A percentile compares a stretch with the other conserved stretches of the same genome.
These are phyloP conservation scores for Microthlaspi erraticum DNA, from an alignment of 345 rosid species.

Conservation along the genomic window DNA sequence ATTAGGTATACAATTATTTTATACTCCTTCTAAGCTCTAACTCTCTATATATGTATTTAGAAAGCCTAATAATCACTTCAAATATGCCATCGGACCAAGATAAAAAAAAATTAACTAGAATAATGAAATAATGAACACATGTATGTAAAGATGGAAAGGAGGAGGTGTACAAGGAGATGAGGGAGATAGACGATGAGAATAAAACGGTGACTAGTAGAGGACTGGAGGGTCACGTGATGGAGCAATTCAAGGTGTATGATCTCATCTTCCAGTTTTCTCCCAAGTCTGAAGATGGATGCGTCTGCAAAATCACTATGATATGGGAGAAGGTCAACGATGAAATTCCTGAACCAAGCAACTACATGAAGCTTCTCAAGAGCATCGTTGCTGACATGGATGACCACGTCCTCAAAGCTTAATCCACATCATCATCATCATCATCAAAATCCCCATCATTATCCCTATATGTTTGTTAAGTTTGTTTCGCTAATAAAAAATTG, in stretches of 20 bases:
- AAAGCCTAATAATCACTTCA: no score
- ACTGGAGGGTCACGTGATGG: conserved; percentile 43
- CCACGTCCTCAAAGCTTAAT: conserved; percentile 39
- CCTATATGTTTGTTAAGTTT: not conserved
- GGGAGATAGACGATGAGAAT: conserved; percentile 39
- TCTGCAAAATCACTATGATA: conserved; percentile 37
- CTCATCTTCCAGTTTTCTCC: conserved; percentile 35
- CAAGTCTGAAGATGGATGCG: conserved; percentile 35
- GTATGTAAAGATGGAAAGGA: conserved; percentile 38
- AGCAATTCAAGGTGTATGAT: conserved; percentile 35
- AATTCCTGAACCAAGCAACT: conserved; percentile 36
- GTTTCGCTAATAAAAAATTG: no score
- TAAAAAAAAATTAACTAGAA: no score
- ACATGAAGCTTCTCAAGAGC: conserved; percentile 43
- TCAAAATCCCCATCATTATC: not conserved
- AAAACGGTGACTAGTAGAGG: conserved; percentile 32
- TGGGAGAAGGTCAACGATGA: conserved; percentile 47
- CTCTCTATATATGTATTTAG: not conserved
- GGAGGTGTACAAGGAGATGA: conserved; percentile 35
- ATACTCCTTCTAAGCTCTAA: not conserved
- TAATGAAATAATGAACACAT: no score
- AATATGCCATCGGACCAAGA: no score
- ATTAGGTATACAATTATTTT: conserved; percentile 18
- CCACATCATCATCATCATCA: not conserved
- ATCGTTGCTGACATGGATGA: conserved; percentile 37